These are phyloP conservation scores for Verbascum thapsus DNA, from an alignment of 257 asterid genomes.

Conservation along the genomic window DNA sequence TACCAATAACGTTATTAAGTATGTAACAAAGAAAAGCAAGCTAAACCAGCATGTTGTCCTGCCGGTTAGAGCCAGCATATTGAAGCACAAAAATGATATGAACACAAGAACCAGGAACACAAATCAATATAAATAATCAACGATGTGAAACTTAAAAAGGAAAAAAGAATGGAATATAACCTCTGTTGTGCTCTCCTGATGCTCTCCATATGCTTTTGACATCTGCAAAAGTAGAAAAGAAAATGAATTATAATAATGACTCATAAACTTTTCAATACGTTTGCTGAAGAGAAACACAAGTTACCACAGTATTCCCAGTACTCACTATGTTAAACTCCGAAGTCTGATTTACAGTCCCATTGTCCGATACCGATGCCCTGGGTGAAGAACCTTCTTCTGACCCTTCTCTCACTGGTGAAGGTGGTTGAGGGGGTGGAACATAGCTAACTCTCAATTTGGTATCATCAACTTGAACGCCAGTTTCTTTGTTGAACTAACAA, in stretches of 20 bases:
- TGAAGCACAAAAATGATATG: not conserved
- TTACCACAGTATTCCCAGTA: conserved; percentile 6
- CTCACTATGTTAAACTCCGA: conserved; percentile 40
- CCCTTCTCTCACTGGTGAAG: conserved; percentile 79
- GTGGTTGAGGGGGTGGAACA: conserved; percentile 69
- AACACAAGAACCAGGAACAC: conserved; percentile 9
- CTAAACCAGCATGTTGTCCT: not conserved
- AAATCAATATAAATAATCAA: not conserved
- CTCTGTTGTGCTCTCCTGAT: conserved; percentile 44
- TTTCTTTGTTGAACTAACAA: conserved; percentile 61
- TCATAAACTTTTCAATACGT: conserved; percentile 11
- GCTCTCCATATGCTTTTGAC: conserved; percentile 43
- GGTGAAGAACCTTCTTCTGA: conserved; percentile 77
- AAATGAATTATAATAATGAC: conserved; percentile 17
- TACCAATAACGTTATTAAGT: not conserved
- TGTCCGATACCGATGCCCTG: conserved; percentile 53
- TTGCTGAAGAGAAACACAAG: conserved; percentile 15
- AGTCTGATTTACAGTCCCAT: conserved; percentile 49
- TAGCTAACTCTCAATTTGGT: conserved; percentile 73
- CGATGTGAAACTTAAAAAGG: conserved; percentile 3
- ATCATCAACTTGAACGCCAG: conserved; percentile 64
- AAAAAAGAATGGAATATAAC: conserved; percentile 26
- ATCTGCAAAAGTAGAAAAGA: conserved; percentile 38
- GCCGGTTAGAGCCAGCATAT: conserved; percentile 18
- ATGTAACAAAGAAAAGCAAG: not conserved